Conservation (phyloP, 208 protist species). For the Leishmania braziliensis region DNA sequence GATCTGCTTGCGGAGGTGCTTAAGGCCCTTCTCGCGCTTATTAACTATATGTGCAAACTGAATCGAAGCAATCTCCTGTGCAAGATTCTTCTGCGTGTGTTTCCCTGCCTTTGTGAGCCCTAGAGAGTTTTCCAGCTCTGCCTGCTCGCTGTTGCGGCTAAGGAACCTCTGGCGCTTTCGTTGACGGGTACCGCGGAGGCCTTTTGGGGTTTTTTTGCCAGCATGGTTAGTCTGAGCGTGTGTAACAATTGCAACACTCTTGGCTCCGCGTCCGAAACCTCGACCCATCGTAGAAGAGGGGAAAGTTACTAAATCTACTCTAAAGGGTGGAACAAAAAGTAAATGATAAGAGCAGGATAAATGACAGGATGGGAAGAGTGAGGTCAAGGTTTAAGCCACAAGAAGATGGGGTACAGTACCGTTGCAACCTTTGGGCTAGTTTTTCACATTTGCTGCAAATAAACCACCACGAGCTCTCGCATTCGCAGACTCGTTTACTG, state of each 20-base stretch:
- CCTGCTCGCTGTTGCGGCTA: conserved; percentile 52
- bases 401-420: neutral
- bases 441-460: neutral
- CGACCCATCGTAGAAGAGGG: conserved; percentile 54
- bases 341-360: neutral
- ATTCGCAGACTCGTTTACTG: neutral
- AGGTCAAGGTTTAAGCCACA: neutral
- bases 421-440: neutral
- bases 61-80: conserved; percentile 79
- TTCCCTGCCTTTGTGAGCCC: conserved; percentile 43
- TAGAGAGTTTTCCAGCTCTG: conserved; percentile 69
- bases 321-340: neutral
- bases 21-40: conserved; percentile 76
- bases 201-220: conserved; percentile 81
- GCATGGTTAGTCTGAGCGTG: conserved; percentile 65
- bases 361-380: neutral
- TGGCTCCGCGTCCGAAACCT: conserved; percentile 86
- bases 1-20: conserved; percentile 75
- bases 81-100: conserved; percentile 51
- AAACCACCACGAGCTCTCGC: neutral
- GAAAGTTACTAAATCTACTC: neutral
- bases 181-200: conserved; percentile 68
- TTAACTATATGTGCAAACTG: conserved; percentile 77
- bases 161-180: conserved; percentile 60
- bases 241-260: conserved; percentile 84